Evolutionary conservation across 139 green algal species (phyloP), one percentile per base, ranked within the genome.

Genomic region (Chloropicon primus): DNA sequence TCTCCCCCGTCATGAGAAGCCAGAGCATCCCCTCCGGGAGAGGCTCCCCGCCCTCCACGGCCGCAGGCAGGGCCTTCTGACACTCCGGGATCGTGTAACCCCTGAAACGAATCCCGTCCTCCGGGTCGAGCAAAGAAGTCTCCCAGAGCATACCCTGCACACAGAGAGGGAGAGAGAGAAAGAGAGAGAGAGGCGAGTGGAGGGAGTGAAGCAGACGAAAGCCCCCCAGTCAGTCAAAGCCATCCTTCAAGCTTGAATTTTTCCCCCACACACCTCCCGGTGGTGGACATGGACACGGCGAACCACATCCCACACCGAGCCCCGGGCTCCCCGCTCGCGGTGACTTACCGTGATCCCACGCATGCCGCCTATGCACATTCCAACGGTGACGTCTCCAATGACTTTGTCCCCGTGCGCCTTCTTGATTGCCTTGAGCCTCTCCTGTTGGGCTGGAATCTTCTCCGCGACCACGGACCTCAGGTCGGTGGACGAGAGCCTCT

Each of bases 101-200:
- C 2, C 95, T 85, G 88, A 99, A 98, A 23, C 92, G 87, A 78
- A 99, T 99, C 72, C 95, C 95, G 82, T 98, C 92, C 25, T 98
- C 94, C 0, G 91, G 75, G 74, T 99, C 95, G 23, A 99, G 85
- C 28, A 98, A 85, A 0, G 93, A 98, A 0, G 94, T 97, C 81
- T 99, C 95, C 92, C 94, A 99, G 24, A 99, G 86, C 82, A 99
- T 86, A 2, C 88, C 92, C 88, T 26, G 53, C 21, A 23, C 53
- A 72, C 21, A 72, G 22, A 72, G 53, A 72, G 22, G 53, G 53
- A n/a, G n/a, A n/a, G n/a, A n/a, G n/a, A n/a, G n/a, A n/a, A n/a
- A n/a, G n/a, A n/a, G n/a, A n/a, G n/a, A n/a, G n/a, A n/a, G n/a
- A n/a, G n/a, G n/a, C n/a, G n/a, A n/a, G n/a, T n/a, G n/a, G n/a